Evolutionary conservation across 78 protist genomes (phyloP).

Genomic region (Emiliania huxleyi): DNA sequence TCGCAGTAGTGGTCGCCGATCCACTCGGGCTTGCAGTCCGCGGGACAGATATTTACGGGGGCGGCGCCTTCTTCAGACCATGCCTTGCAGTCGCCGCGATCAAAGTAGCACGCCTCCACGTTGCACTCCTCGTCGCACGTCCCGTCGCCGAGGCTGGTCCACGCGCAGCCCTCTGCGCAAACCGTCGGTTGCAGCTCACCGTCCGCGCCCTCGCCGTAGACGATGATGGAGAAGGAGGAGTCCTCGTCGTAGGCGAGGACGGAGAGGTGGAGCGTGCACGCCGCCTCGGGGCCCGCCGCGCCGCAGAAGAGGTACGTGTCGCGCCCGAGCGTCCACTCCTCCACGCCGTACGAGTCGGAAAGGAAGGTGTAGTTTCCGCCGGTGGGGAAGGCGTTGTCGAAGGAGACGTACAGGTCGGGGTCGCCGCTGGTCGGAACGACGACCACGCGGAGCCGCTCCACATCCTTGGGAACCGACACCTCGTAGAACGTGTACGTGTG

Average conservation of each 20-base stretch:
- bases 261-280: background rate
- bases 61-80: background rate
- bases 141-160: no score
- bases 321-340: background rate
- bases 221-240: background rate
- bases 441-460: background rate
- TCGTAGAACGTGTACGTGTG: background rate
- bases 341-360: background rate
- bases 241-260: background rate
- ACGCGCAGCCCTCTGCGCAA: no score
- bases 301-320: background rate
- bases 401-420: background rate
- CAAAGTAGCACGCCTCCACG: background rate
- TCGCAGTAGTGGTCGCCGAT: constrained; percentile 4
- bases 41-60: no score
- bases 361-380: background rate
- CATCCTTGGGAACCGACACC: background rate
- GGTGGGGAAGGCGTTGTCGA: background rate
- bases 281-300: background rate
- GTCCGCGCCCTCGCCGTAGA: no score
- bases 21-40: background rate
- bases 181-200: no score
- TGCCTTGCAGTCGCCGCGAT: background rate
- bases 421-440: background rate
- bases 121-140: no score